phyloP scores from a whole-genome alignment of 768 basidiomycete species.

The Boletus reticulatus region DNA sequence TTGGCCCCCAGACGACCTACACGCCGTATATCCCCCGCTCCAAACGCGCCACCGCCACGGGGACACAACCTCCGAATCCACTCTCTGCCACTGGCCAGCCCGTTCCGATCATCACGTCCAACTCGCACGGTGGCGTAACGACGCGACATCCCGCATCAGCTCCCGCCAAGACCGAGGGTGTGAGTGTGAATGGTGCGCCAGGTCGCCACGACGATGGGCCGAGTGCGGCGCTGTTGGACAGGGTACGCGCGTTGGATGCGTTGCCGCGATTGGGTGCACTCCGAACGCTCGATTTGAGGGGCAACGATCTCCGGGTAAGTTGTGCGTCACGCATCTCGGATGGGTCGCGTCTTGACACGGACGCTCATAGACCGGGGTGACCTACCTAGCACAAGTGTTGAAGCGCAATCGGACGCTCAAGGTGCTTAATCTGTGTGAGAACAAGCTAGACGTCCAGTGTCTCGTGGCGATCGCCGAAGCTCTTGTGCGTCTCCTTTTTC shows the following conservation, averaged over 20 bases:
- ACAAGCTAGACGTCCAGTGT: conserved; percentile 83
- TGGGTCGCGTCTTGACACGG: neutral
- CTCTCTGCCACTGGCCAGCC: conserved; percentile 44
- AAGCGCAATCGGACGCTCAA: conserved; percentile 96
- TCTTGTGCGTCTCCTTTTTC: conserved; percentile 50
- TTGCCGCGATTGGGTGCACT: conserved; percentile 83
- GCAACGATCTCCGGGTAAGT: conserved; percentile 88
- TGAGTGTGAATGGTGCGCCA: neutral
- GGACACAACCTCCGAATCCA: conserved; percentile 31
- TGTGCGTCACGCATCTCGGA: neutral
- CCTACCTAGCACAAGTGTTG: conserved; percentile 90
- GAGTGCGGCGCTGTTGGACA: conserved; percentile 78
- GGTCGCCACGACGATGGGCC: conserved; percentile 42
- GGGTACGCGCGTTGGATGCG: conserved; percentile 86
- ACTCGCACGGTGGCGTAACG: conserved; percentile 52
- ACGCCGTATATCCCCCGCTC: conserved; percentile 79
- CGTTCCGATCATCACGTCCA: conserved; percentile 71
- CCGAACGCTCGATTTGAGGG: conserved; percentile 85
- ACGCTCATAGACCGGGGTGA: conserved; percentile 59
- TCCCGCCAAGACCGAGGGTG: neutral
- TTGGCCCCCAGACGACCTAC: conserved; percentile 66
- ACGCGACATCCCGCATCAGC: conserved; percentile 36
- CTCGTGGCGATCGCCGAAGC: conserved; percentile 85
- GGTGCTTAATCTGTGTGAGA: conserved; percentile 91
- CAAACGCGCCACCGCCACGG: conserved; percentile 36